Percentiles rank a stretch among this genome's conserved stretches.
phyloP scores from a whole-genome alignment of 768 basidiomycete genomes.

The Trametes villosa region DNA sequence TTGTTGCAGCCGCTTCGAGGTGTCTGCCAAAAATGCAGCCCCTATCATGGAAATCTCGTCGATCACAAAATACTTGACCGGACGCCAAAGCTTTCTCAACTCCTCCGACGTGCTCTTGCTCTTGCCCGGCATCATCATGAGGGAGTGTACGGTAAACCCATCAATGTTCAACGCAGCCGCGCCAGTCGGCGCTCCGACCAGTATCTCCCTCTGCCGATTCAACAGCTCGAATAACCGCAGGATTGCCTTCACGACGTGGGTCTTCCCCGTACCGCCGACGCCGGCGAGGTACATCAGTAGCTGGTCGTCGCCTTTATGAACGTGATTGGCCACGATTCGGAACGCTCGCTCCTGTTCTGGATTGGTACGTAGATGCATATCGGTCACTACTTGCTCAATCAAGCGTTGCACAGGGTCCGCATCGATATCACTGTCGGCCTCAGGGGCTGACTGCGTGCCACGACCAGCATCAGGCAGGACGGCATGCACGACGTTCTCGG shows the following conservation, averaged over 20 bases:
- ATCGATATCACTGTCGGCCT: too few relatives aligned
- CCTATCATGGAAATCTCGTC: slow-evolving; percentile 32
- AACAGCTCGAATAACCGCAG: slow-evolving; percentile 20
- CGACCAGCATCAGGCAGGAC: too few relatives aligned
- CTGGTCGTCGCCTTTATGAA: slow-evolving; percentile 9
- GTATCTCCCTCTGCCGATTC: slow-evolving; percentile 10
- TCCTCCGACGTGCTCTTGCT: background rate
- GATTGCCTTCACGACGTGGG: slow-evolving; percentile 33
- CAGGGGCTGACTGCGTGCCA: too few relatives aligned
- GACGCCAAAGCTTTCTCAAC: slow-evolving; percentile 22
- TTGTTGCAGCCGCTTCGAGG: slow-evolving; percentile 27
- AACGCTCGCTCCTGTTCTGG: slow-evolving; percentile 21
- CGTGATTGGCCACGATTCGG: slow-evolving; percentile 16
- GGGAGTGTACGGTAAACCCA: slow-evolving; percentile 36
- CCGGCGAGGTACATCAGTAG: slow-evolving; percentile 36
- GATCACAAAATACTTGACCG: slow-evolving; percentile 26
- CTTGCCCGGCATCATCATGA: slow-evolving; percentile 27
- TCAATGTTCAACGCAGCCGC: slow-evolving; percentile 34
- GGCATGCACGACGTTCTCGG: too few relatives aligned
- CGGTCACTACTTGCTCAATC: background rate
- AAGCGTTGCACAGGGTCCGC: too few relatives aligned
- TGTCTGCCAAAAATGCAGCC: slow-evolving; percentile 24
- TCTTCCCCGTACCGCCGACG: slow-evolving; percentile 38
- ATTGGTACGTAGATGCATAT: slow-evolving; percentile 1
- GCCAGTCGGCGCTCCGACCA: slow-evolving; percentile 35